Percentiles rank a stretch among this genome's conserved stretches.
Evolutionary conservation across 495 filamentous ascomycete genomes (phyloP).

Genomic region (Penicillium odoratum): DNA sequence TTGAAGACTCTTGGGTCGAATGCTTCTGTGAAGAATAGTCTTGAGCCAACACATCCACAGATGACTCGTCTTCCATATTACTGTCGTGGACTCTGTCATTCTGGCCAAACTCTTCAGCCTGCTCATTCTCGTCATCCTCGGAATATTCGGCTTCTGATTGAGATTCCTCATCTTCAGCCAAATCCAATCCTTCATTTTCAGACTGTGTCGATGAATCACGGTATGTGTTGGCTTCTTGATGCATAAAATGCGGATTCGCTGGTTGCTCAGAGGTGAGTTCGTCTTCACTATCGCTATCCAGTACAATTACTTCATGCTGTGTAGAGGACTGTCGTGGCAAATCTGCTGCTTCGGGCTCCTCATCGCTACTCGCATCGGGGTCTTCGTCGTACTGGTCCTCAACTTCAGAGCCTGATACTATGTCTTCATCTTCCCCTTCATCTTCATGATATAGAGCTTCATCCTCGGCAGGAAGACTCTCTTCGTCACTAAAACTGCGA

Average conservation of each 20-base stretch:
- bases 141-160: slow-evolving; percentile 10
- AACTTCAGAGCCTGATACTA: slow-evolving; percentile 3
- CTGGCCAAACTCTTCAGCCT: slow-evolving; percentile 10
- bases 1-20: background rate
- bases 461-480: background rate
- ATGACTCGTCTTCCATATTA: slow-evolving; percentile 22
- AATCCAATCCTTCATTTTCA: slow-evolving; percentile 6
- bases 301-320: slow-evolving; percentile 40
- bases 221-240: background rate
- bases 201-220: background rate
- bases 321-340: slow-evolving; percentile 6
- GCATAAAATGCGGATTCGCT: background rate
- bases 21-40: slow-evolving; percentile 3
- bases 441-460: background rate
- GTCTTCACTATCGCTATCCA: slow-evolving; percentile 48
- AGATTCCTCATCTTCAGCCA: slow-evolving; percentile 2
- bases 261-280: slow-evolving; percentile 25
- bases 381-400: slow-evolving; percentile 24
- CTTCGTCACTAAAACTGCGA: background rate
- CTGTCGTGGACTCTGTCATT: slow-evolving; percentile 18
- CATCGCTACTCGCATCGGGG: slow-evolving; percentile 8
- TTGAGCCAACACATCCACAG: slow-evolving; percentile 15
- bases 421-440: background rate
- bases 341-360: slow-evolving; percentile 7
- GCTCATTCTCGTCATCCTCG: slow-evolving; percentile 8